Conservation (phyloP, 164 flowering plant species). For the Vitis rotundifolia region DNA sequence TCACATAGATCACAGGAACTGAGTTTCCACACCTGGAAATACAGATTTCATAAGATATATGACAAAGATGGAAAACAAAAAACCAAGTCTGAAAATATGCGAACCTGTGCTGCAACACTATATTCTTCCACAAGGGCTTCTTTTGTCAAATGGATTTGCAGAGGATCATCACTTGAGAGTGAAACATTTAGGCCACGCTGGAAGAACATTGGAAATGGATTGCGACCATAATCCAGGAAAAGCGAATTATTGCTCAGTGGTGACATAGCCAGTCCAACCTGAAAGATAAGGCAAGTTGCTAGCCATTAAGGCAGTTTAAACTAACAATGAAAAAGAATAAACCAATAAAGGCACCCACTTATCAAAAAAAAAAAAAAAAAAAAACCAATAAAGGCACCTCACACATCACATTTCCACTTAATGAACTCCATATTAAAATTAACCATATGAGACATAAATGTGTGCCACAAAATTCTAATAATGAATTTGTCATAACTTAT, state of each 20-base stretch:
- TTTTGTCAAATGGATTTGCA: slow-evolving; percentile 76
- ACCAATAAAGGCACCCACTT: neutral
- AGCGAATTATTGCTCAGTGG: slow-evolving; percentile 78
- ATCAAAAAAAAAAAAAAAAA: too few relatives aligned
- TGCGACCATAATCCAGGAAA: slow-evolving; percentile 64
- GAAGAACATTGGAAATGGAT: slow-evolving; percentile 70
- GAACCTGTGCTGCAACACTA: slow-evolving; percentile 69
- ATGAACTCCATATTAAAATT: too few relatives aligned
- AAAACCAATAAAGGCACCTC: neutral
- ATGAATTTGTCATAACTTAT: too few relatives aligned
- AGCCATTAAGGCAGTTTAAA: neutral
- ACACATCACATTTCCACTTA: too few relatives aligned
- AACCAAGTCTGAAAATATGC: neutral
- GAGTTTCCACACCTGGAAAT: slow-evolving; percentile 72
- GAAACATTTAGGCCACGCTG: slow-evolving; percentile 75
- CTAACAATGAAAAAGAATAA: neutral
- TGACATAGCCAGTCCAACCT: slow-evolving; percentile 77
- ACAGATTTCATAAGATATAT: neutral
- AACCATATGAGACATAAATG: too few relatives aligned
- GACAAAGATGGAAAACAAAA: neutral
- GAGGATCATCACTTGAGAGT: slow-evolving; percentile 74
- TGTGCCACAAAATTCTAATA: too few relatives aligned
- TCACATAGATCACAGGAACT: slow-evolving; percentile 74
- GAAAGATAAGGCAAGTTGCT: neutral
- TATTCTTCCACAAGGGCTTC: slow-evolving; percentile 80